Evolutionary conservation across 1,284 basidiomycete genomes (phyloP).

Genomic region (Cerioporus squamosus): DNA sequence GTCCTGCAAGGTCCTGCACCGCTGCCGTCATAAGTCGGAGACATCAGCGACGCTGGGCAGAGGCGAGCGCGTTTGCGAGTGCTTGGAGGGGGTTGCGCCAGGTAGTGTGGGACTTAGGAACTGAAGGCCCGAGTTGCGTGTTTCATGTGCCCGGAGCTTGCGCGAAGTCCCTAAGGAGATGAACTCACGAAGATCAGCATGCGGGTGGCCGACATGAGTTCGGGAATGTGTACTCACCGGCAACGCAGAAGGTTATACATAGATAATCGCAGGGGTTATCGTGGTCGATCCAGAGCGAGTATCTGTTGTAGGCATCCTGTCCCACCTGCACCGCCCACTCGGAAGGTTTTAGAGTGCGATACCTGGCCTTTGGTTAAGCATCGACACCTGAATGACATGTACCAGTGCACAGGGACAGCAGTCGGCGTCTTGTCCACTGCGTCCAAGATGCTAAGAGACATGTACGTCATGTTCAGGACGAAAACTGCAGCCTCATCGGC

Average conservation of each 20-base stretch:
- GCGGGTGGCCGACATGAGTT: not conserved
- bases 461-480: too few species aligned
- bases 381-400: too few species aligned
- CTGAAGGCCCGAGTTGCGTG: too few species aligned
- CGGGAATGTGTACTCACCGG: slow-evolving; percentile 2
- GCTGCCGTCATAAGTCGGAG: not conserved
- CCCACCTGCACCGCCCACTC: not conserved
- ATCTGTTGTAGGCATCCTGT: not conserved
- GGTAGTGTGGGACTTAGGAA: not conserved
- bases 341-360: not conserved
- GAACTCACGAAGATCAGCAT: slow-evolving; percentile 3
- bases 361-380: too few species aligned
- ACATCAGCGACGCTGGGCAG: not conserved
- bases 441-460: too few species aligned
- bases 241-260: not conserved
- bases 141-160: too few species aligned
- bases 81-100: not conserved
- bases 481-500: too few species aligned
- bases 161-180: not conserved
- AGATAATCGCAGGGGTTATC: not conserved
- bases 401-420: too few species aligned
- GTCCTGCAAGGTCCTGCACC: too few species aligned
- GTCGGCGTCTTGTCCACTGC: too few species aligned
- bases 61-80: not conserved
- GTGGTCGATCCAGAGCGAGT: not conserved